Evolutionary conservation across 345 rosid species (phyloP).

Genomic region (Eucalyptus urophylla): DNA sequence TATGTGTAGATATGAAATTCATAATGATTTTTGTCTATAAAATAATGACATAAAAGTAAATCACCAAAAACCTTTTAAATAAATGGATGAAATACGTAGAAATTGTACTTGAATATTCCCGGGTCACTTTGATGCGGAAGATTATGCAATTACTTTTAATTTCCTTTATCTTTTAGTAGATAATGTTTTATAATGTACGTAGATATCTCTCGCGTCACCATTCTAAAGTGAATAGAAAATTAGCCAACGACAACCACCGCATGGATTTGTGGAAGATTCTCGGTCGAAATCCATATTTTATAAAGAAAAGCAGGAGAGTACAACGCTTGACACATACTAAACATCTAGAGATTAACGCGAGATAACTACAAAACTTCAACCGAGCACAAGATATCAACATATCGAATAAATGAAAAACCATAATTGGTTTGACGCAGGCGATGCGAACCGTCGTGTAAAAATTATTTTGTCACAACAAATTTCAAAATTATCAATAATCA

Average conservation of each 20-base stretch:
- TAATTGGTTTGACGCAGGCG: accelerated
- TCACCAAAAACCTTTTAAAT: neutral
- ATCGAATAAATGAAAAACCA: accelerated
- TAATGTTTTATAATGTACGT: too few relatives aligned
- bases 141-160: neutral
- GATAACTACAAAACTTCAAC: neutral
- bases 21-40: neutral
- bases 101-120: neutral
- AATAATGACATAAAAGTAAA: neutral
- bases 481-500: accelerated
- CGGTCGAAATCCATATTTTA: neutral
- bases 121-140: neutral
- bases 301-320: neutral
- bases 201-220: neutral
- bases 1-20: too few relatives aligned
- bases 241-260: accelerated
- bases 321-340: accelerated
- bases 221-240: neutral
- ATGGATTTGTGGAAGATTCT: neutral
- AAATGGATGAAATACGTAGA: neutral
- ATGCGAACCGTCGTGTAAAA: neutral
- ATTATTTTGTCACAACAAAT: accelerated
- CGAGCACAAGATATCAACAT: neutral
- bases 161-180: neutral
- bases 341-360: too few relatives aligned